Base-by-base conservation (phyloP, 192 early-diverging fungal genomes). In the Coemansia sp. region DNA sequence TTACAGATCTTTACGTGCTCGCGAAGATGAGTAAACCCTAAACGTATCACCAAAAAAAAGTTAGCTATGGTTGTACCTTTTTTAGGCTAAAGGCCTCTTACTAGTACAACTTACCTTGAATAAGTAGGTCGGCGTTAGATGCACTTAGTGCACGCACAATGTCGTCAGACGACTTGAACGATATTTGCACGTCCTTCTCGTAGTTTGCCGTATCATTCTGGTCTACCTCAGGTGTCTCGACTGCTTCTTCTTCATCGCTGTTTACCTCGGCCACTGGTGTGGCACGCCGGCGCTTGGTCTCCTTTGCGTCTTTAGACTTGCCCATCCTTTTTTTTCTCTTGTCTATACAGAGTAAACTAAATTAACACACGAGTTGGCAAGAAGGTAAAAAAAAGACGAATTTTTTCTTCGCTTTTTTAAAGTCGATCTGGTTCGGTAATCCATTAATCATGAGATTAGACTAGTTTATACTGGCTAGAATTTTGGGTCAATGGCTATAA, bases 1-100 rank as follows among this genome's bases (percentile, higher is more conserved):
- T 76, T 84, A 62, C 76, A 84, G n/a, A 79, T 67, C 41, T 65
- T 72, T 13, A 84, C 55, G 32, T 84, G 82, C 68, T 84, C 82
- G 32, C 77, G 74, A 9, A 80, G 53, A 39, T 84, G 76, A 67
- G 60, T 79, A 59, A 79, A 68, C 15, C 80, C 78, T 80, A 80
- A 17, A 15, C 27, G 34, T 27, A 29, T 8, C 38, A 31, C 24
- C 27, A 27, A 27, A 27, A 27, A 39, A 45, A 20, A 17, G n/a
- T 17, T 19, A 36, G 58, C 17, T 36, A 36, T 19, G 4, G 17
- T 60, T n/a, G 17, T 29, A 12, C 58, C 36, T 60, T 32, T 32
- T 42, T 13, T 42, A 2, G 6, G 27, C 29, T 17, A 29, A 38
- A 38, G 36, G 58, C 4, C 0, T 11, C 20, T 39, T 19, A 11